Conservation (phyloP, 176 grass and related monocot genomes). For the Tuctoria greenei region DNA sequence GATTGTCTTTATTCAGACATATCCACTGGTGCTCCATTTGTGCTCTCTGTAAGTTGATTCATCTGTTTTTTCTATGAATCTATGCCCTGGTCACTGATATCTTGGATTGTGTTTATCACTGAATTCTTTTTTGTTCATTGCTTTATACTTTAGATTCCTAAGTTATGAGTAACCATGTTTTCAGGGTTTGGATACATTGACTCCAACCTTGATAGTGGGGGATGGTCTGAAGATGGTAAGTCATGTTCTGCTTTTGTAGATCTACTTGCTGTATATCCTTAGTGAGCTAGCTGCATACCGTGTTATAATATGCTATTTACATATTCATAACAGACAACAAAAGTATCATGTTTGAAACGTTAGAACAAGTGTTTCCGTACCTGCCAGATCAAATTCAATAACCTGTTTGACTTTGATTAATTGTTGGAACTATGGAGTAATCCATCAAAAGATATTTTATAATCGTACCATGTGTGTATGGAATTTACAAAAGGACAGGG, state of each 20-base stretch:
- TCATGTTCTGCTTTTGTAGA: constrained; percentile 14
- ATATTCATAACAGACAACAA: background rate
- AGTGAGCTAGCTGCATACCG: background rate
- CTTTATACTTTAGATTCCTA: background rate
- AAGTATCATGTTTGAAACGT: background rate
- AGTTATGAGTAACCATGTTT: constrained; percentile 22
- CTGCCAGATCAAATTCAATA: background rate
- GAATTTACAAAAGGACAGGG: background rate
- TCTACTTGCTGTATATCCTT: background rate
- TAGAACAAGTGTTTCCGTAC: background rate
- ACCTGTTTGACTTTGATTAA: background rate
- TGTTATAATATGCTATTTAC: background rate
- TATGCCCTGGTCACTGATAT: background rate
- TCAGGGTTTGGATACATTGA: constrained; percentile 80
- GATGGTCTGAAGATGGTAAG: constrained; percentile 63
- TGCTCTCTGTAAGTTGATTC: constrained; percentile 64
- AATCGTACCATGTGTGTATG: background rate
- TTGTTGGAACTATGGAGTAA: background rate
- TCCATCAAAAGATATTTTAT: background rate
- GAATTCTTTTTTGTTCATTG: background rate
- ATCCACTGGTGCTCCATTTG: constrained; percentile 57
- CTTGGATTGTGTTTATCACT: background rate
- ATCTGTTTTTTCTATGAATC: background rate
- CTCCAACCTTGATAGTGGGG: constrained; percentile 60
- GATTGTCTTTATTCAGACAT: constrained; percentile 71